A percentile compares a stretch with the other conserved stretches of the same genome.
Evolutionary conservation across 495 filamentous ascomycete species (phyloP).

Genomic region (Ascodesmis nigricans): DNA sequence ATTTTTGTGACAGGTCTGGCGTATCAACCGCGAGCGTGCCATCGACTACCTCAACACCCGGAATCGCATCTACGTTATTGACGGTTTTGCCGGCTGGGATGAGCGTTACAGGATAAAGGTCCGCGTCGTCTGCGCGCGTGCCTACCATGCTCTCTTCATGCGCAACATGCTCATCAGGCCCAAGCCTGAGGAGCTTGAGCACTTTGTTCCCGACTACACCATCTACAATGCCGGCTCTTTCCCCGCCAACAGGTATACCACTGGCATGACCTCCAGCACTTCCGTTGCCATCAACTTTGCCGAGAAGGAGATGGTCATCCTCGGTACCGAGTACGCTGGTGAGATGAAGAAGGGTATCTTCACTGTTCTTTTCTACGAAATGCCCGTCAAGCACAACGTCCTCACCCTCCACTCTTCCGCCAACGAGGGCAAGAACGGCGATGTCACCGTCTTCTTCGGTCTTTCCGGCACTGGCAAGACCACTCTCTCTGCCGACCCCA

Average conservation of each 20-base stretch:
- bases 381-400: conserved; percentile 98
- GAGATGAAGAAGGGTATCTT: conserved; percentile 99
- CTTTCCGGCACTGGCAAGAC: conserved; percentile 98
- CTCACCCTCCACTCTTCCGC: conserved; percentile 89
- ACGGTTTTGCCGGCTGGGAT: conserved; percentile 96
- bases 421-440: conserved; percentile 68
- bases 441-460: conserved; percentile 97
- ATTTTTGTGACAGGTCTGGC: conserved; percentile 58
- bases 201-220: conserved; percentile 97
- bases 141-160: conserved; percentile 99
- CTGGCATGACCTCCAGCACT: conserved; percentile 90
- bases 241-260: conserved; percentile 94
- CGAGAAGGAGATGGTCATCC: conserved; percentile 92
- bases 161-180: conserved; percentile 99
- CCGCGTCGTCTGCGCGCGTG: conserved; percentile 92
- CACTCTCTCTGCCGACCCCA: conserved; percentile 87
- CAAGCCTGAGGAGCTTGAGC: conserved; percentile 63
- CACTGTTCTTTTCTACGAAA: conserved; percentile 98
- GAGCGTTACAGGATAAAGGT: conserved; percentile 95
- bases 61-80: conserved; percentile 95
- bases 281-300: conserved; percentile 75
- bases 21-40: conserved; percentile 96
- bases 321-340: conserved; percentile 95
- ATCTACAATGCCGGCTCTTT: conserved; percentile 99
- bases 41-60: conserved; percentile 97